Evolutionary conservation across 257 asterid genomes (phyloP).

Genomic region (Ilex aquifolium): DNA sequence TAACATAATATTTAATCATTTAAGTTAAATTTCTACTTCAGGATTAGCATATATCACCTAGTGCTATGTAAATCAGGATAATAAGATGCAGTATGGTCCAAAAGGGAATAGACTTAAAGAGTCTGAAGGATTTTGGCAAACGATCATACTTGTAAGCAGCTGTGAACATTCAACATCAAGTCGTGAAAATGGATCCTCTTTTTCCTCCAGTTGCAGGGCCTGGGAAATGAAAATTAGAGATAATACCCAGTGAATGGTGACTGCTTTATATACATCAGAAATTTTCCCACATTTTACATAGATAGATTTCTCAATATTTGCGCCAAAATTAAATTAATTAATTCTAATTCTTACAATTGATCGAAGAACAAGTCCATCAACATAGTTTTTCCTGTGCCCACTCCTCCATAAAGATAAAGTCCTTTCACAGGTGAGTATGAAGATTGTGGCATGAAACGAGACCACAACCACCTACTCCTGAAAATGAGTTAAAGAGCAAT

Average conservation of each 20-base stretch:
- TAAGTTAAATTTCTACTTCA: not conserved
- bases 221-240: conserved; percentile 16
- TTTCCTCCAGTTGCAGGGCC: conserved; percentile 88
- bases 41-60: not conserved
- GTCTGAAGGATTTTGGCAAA: not conserved
- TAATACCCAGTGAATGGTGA: no score
- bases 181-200: conserved; percentile 94
- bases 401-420: conserved; percentile 94
- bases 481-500: not conserved
- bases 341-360: conserved; percentile 51
- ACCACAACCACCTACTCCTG: conserved; percentile 98
- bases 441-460: conserved; percentile 64
- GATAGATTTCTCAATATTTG: no score
- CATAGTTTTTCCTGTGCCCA: conserved; percentile 98
- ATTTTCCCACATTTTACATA: no score
- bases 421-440: conserved; percentile 78
- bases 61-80: not conserved
- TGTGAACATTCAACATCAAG: conserved; percentile 89
- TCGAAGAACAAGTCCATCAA: conserved; percentile 79
- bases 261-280: no score
- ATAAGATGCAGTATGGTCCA: not conserved
- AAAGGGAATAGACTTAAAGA: not conserved
- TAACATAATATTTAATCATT: not conserved
- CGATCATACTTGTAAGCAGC: conserved; percentile 70
- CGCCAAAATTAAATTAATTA: not conserved